Evolutionary conservation across 768 basidiomycete genomes (phyloP).

Genomic region (Pleurotus salmoneostramineus): DNA sequence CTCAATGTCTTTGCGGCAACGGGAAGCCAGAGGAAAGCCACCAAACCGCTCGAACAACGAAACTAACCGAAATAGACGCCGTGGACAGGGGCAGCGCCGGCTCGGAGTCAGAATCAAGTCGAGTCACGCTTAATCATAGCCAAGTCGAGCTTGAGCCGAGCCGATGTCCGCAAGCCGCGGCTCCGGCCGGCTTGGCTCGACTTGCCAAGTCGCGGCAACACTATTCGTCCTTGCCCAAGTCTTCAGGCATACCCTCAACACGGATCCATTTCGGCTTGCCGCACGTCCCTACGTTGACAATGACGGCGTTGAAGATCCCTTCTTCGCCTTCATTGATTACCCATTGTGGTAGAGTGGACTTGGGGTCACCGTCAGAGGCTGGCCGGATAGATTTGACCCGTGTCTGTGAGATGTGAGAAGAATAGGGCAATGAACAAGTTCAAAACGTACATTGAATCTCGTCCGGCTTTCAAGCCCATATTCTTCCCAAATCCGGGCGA

Average conservation of each 20-base stretch:
- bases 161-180: too few relatives aligned
- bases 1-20: too few relatives aligned
- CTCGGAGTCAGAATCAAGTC: too few relatives aligned
- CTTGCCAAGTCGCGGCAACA: too few relatives aligned
- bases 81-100: too few relatives aligned
- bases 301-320: conserved; percentile 46
- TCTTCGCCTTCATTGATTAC: conserved; percentile 43
- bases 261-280: conserved; percentile 40
- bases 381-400: conserved; percentile 32
- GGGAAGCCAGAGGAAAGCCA: too few relatives aligned
- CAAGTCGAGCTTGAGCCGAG: too few relatives aligned
- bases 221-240: conserved; percentile 12
- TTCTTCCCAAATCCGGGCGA: conserved; percentile 39
- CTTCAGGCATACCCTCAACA: conserved; percentile 39
- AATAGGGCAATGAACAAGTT: too few relatives aligned
- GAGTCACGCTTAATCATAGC: too few relatives aligned
- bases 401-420: conserved; percentile 14
- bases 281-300: conserved; percentile 46
- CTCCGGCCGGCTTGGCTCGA: too few relatives aligned
- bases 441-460: conserved; percentile 33
- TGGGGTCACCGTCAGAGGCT: conserved; percentile 14
- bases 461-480: conserved; percentile 45
- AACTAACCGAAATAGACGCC: too few relatives aligned
- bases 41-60: too few relatives aligned
- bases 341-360: conserved; percentile 31